These are phyloP conservation scores for Fistulinella prunicolor DNA, from an alignment of 768 basidiomycete species.

Conservation along the genomic window DNA sequence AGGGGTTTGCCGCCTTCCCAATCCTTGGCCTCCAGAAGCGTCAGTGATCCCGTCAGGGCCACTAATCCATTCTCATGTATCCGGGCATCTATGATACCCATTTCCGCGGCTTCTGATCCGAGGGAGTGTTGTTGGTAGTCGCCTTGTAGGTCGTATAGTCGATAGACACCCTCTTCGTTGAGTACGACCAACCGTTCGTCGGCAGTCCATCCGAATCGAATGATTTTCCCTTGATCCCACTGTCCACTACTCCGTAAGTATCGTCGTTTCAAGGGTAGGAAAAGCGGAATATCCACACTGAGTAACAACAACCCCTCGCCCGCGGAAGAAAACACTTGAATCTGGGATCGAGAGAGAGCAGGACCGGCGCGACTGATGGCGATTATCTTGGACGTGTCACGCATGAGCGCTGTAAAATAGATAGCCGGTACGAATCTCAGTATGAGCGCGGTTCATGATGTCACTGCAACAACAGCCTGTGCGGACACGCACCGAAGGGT, in stretches of 20 bases:
- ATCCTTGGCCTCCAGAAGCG: slow-evolving; percentile 81
- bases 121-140: slow-evolving; percentile 85
- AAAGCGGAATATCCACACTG: slow-evolving; percentile 56
- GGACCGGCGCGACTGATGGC: slow-evolving; percentile 59
- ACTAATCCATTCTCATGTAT: slow-evolving; percentile 88
- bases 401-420: slow-evolving; percentile 67
- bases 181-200: slow-evolving; percentile 81
- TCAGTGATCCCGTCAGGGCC: slow-evolving; percentile 72
- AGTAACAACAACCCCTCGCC: slow-evolving; percentile 68
- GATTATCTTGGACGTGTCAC: slow-evolving; percentile 78
- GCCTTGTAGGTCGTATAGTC: slow-evolving; percentile 83
- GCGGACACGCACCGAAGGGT: slow-evolving; percentile 71
- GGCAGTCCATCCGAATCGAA: slow-evolving; percentile 81
- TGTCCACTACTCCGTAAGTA: slow-evolving; percentile 33
- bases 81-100: slow-evolving; percentile 80
- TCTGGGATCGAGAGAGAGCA: slow-evolving; percentile 69
- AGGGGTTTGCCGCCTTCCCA: slow-evolving; percentile 81
- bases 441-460: too few relatives aligned
- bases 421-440: too few relatives aligned
- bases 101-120: slow-evolving; percentile 76
- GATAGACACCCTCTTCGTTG: slow-evolving; percentile 90
- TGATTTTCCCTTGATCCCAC: slow-evolving; percentile 90
- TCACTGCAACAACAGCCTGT: too few relatives aligned
- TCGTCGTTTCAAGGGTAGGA: neutral
- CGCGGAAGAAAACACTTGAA: slow-evolving; percentile 84